A percentile compares a stretch with the other conserved stretches of the same genome.
Evolutionary conservation across 768 basidiomycete genomes (phyloP).

Genomic region (Naganishia vaughanmartiniae): DNA sequence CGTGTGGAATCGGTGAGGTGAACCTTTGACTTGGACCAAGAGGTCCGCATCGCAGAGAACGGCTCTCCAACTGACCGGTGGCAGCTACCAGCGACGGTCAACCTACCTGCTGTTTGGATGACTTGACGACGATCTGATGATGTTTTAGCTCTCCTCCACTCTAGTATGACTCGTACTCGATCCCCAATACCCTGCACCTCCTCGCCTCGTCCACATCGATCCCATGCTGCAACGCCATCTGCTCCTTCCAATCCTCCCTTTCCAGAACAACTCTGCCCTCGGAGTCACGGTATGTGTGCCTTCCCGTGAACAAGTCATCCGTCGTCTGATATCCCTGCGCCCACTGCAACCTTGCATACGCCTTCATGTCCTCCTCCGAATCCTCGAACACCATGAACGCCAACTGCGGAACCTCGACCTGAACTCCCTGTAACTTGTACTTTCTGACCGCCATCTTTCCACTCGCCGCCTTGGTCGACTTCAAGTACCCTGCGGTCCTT

Average conservation of each 20-base stretch:
- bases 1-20: neutral
- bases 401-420: neutral
- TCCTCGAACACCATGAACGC: neutral
- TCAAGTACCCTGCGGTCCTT: neutral
- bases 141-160: neutral
- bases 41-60: neutral
- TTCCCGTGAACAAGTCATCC: neutral
- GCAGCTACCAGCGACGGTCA: neutral
- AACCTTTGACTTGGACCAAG: neutral
- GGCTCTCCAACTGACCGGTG: neutral
- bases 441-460: neutral
- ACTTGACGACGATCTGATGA: too few relatives aligned
- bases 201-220: neutral
- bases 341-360: neutral
- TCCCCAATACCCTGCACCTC: neutral
- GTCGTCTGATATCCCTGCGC: neutral
- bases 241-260: neutral
- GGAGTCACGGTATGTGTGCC: neutral
- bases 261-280: neutral
- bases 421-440: neutral
- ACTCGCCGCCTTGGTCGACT: neutral
- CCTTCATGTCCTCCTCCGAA: neutral
- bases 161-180: neutral
- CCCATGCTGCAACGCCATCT: neutral
- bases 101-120: neutral